Evolutionary conservation across 257 asterid genomes (phyloP).

Genomic region (Rehmannia glutinosa): DNA sequence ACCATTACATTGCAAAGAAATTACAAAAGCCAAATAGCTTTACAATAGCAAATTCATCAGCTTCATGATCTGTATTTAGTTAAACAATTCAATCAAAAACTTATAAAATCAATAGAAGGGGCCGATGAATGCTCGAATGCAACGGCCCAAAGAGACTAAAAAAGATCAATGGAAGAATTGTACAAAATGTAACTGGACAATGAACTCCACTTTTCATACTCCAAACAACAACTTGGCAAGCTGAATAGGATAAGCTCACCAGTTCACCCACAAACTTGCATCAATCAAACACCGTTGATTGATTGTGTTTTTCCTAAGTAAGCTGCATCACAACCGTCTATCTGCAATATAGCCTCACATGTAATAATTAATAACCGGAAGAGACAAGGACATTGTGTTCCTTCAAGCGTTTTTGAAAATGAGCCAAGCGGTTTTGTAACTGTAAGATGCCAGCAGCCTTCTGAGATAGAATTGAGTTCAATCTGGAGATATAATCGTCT

Average conservation of each 20-base stretch:
- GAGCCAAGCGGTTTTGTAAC: slow-evolving; percentile 78
- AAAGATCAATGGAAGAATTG: slow-evolving; percentile 7
- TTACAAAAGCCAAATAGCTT: slow-evolving; percentile 35
- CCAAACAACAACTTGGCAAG: not conserved
- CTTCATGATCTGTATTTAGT: slow-evolving; percentile 16
- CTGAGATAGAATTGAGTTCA: slow-evolving; percentile 79
- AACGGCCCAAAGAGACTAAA: slow-evolving; percentile 3
- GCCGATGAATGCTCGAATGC: slow-evolving; percentile 6
- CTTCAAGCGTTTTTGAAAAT: slow-evolving; percentile 67
- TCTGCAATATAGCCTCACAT: slow-evolving; percentile 7
- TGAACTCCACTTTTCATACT: slow-evolving; percentile 14
- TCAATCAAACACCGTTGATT: slow-evolving; percentile 18
- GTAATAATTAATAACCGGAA: slow-evolving; percentile 42
- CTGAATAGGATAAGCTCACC: not conserved
- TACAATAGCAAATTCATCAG: slow-evolving; percentile 33
- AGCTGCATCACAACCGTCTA: slow-evolving; percentile 19
- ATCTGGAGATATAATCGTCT: slow-evolving; percentile 62
- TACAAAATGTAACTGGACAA: slow-evolving; percentile 17
- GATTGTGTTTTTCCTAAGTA: not conserved
- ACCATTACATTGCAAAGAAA: slow-evolving; percentile 14
- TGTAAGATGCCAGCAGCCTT: slow-evolving; percentile 81
- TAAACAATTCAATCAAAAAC: slow-evolving; percentile 20
- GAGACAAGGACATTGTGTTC: slow-evolving; percentile 84
- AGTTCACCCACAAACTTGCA: not conserved
- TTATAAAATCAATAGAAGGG: slow-evolving; percentile 17